phyloP scores from a whole-genome alignment of 2,329 filamentous ascomycete genomes.

The Cercospora beticola region DNA sequence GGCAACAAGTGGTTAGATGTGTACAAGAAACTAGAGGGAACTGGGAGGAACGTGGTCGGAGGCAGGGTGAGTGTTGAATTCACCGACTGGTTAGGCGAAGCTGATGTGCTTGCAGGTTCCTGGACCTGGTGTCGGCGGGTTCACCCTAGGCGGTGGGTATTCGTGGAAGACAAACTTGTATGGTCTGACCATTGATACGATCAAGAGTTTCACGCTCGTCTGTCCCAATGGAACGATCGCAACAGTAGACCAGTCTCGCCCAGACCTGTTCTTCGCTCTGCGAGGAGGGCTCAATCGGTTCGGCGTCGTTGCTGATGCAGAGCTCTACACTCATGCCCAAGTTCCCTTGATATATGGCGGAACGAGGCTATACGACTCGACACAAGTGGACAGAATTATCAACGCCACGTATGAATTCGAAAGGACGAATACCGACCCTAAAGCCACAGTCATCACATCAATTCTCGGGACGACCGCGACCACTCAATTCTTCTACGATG shows the following conservation, averaged over 20 bases:
- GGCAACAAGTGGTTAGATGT: conserved; percentile 15
- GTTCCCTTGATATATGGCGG: conserved; percentile 13
- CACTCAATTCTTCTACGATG: conserved; percentile 11
- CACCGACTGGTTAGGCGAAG: too few species aligned
- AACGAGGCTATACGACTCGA: conserved; percentile 2
- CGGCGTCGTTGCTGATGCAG: conserved; percentile 11
- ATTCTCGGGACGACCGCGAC: conserved; percentile 3
- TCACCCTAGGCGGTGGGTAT: conserved; percentile 16
- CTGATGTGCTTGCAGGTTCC: conserved; percentile 6
- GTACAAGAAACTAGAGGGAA: conserved; percentile 16
- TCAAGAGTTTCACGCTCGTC: conserved; percentile 8
- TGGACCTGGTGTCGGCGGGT: conserved; percentile 18
- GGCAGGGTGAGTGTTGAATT: conserved; percentile 9
- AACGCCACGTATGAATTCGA: conserved; percentile 11
- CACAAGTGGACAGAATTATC: neutral
- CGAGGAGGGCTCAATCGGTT: conserved; percentile 15
- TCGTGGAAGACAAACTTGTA: conserved; percentile 17
- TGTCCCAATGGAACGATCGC: conserved; percentile 14
- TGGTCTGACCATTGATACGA: conserved; percentile 13
- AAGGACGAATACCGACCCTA: conserved; percentile 8
- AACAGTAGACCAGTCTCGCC: neutral
- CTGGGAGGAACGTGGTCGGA: conserved; percentile 14
- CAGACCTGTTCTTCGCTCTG: conserved; percentile 16
- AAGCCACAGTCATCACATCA: conserved; percentile 13
- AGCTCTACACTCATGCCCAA: conserved; percentile 4